Base-by-base conservation (phyloP, 2,329 filamentous ascomycete genomes). In the Camillea tinctor region DNA sequence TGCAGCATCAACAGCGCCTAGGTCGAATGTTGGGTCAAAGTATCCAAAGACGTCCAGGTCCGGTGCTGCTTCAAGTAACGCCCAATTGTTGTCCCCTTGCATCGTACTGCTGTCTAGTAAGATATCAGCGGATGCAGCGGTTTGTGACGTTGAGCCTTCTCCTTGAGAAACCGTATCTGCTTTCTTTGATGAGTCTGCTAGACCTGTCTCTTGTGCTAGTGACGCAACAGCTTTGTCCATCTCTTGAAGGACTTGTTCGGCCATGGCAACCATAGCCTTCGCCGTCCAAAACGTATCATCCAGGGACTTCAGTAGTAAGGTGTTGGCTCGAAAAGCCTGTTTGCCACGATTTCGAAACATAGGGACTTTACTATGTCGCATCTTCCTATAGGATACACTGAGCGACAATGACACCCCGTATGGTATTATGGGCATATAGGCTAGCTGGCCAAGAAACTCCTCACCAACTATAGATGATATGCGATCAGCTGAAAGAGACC, bases 321-420 rank as follows among this genome's bases (percentile, higher is more conserved):
- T 84, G 49, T 85, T 83, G 51, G 78, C 79, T 55, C 79, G 78
- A 66, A 88, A 88, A 0, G 81, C 76, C 15, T 76, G 76, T 63
- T 83, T 81, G 4, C 83, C 81, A n/a, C 85, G 75, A 0, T 78
- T 77, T 3, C 84, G 80, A 61, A 86, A 87, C 77, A 86, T 83
- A 1, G 84, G 81, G 0, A 87, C 74, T 13, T 80, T 80, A 59
- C 83, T 86, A 64, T 87, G 83, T 1, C 85, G 79, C 84, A 88
- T 86, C 68, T 88, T 87, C 51, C 84, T 80, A 64, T 88, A 88
- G 13, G 84, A 82, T 1, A 88, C 84, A 52, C 83, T 86, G 1
- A 89, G 76, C 0, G 86, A 82, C 0, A 89, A 77, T 0, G 85
- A 85, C 0, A 88, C 77, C 0, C 84, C 84, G 59, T 88, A 88